Conservation (phyloP, 805 yeast genomes). For the Starmera quercuum region DNA sequence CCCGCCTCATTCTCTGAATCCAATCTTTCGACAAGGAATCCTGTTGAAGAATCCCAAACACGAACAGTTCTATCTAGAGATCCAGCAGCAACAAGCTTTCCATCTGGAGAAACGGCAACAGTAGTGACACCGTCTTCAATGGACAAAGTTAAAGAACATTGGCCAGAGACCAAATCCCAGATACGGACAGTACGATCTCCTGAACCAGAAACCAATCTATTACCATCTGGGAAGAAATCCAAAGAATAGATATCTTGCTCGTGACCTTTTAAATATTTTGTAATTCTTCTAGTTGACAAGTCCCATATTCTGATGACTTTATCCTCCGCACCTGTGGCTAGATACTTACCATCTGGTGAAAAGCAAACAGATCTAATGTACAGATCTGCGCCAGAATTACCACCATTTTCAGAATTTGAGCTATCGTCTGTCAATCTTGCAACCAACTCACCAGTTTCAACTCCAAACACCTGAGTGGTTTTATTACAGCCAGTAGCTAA, state of each 20-base stretch:
- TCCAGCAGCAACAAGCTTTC: conserved; percentile 91
- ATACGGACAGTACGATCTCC: conserved; percentile 95
- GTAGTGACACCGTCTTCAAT: conserved; percentile 98
- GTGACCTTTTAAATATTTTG: conserved; percentile 84
- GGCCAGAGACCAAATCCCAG: conserved; percentile 90
- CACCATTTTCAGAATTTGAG: conserved; percentile 32
- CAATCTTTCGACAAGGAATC: conserved; percentile 83
- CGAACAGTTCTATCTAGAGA: conserved; percentile 91
- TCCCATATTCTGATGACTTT: conserved; percentile 95
- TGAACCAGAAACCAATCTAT: conserved; percentile 87
- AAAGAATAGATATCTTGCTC: conserved; percentile 96
- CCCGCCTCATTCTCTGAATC: conserved; percentile 84
- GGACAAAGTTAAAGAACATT: conserved; percentile 78
- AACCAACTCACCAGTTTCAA: conserved; percentile 82
- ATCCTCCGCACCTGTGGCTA: conserved; percentile 93
- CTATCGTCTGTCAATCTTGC: conserved; percentile 83
- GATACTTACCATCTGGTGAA: conserved; percentile 87
- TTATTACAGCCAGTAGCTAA: conserved; percentile 97
- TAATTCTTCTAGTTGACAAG: conserved; percentile 73
- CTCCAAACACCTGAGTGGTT: conserved; percentile 90
- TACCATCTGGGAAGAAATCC: conserved; percentile 91
- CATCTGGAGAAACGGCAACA: conserved; percentile 94
- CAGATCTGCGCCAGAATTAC: conserved; percentile 57
- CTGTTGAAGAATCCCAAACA: conserved; percentile 93
- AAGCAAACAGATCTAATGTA: conserved; percentile 94